Percentiles rank a stretch among this genome's conserved stretches.
These are phyloP conservation scores for Alnus glutinosa DNA, from an alignment of 306 rosid species.

Conservation along the genomic window DNA sequence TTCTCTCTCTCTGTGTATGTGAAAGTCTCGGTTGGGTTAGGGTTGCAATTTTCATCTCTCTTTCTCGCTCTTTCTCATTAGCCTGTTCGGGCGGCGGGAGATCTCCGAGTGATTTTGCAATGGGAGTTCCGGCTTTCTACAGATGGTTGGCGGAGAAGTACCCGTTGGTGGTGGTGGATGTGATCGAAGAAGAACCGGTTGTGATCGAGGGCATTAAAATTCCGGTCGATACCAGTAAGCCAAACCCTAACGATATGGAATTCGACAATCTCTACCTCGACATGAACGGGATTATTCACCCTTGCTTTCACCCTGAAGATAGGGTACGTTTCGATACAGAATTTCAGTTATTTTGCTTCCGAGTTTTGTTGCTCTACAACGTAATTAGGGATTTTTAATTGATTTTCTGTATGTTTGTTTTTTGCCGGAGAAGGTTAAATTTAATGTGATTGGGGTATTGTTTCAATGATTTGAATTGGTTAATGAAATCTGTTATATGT, in stretches of 20 bases:
- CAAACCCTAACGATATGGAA: constrained; percentile 81
- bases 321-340: constrained; percentile 46
- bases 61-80: constrained; percentile 16
- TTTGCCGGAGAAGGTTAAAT: neutral
- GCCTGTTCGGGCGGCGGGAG: neutral
- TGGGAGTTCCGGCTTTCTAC: constrained; percentile 99
- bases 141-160: constrained; percentile 97
- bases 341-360: neutral
- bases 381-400: neutral
- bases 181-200: constrained; percentile 83
- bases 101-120: constrained; percentile 16
- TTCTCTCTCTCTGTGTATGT: neutral
- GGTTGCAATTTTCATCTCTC: neutral
- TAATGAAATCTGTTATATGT: neutral
- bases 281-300: constrained; percentile 96
- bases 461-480: neutral
- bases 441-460: neutral
- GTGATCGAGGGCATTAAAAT: constrained; percentile 69
- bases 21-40: neutral
- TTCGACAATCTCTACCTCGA: constrained; percentile 93
- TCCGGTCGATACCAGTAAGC: constrained; percentile 83
- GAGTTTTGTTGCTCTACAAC: neutral
- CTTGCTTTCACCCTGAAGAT: constrained; percentile 98
- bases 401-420: neutral
- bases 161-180: constrained; percentile 78